Conservation (phyloP, 805 yeast genomes). For the Groenewaldozyma salmanticensis region DNA sequence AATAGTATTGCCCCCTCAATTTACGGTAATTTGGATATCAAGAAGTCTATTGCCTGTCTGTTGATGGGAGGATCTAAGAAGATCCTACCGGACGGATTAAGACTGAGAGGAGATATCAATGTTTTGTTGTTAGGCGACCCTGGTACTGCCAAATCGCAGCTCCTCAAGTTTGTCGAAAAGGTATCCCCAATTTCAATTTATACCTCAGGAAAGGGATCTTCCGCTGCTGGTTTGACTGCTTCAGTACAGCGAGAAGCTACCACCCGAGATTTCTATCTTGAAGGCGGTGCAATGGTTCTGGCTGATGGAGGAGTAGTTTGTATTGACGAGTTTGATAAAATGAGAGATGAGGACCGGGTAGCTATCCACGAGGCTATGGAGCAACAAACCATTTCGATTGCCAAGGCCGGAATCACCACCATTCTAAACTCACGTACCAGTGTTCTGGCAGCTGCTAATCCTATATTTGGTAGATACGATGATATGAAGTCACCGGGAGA, state of each 20-base stretch:
- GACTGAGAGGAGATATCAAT: conserved; percentile 94
- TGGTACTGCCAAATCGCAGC: conserved; percentile 97
- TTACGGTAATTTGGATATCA: conserved; percentile 87
- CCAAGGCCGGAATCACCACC: conserved; percentile 98
- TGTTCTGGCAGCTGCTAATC: conserved; percentile 97
- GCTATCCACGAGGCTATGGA: conserved; percentile 99
- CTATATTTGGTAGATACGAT: conserved; percentile 92
- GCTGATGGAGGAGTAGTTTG: conserved; percentile 99
- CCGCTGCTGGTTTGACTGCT: conserved; percentile 99
- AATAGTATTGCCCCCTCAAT: conserved; percentile 93
- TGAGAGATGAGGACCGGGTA: conserved; percentile 98
- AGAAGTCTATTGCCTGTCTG: conserved; percentile 85
- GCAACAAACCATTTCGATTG: conserved; percentile 97
- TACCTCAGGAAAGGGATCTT: conserved; percentile 98
- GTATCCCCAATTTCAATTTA: conserved; percentile 90
- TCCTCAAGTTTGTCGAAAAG: conserved; percentile 89
- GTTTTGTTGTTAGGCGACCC: conserved; percentile 94
- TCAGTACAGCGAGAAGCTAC: conserved; percentile 86
- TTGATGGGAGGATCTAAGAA: conserved; percentile 93
- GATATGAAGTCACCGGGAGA: conserved; percentile 96
- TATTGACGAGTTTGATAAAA: conserved; percentile 97
- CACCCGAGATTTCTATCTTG: conserved; percentile 86
- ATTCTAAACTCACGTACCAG: conserved; percentile 93
- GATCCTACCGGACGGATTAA: conserved; percentile 87
- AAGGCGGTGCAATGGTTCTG: conserved; percentile 99